Conservation (phyloP, 148 eudicot species). For the Amaranthus palmeri region DNA sequence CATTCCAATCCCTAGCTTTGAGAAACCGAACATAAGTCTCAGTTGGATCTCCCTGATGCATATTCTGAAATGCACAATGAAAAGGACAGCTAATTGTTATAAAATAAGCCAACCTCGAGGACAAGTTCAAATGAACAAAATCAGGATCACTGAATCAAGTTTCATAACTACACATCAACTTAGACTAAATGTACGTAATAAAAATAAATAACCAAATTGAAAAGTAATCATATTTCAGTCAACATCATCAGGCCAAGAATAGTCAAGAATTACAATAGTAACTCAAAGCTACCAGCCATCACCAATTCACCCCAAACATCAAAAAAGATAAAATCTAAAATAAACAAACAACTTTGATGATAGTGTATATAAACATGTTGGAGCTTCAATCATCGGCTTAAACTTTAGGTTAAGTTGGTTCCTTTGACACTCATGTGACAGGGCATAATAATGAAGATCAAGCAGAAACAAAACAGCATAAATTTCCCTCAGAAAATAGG, state of each 20-base stretch:
- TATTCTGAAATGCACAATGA: conserved; percentile 42
- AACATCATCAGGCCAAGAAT: conserved; percentile 2
- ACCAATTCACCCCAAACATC: neutral
- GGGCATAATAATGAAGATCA: neutral
- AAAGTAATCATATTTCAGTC: neutral
- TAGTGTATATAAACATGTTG: no score
- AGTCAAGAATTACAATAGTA: neutral
- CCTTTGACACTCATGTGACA: no score
- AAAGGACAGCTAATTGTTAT: neutral
- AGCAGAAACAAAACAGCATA: neutral
- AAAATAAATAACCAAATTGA: neutral
- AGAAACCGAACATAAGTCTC: conserved; percentile 62
- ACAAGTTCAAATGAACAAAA: neutral
- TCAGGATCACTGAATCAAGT: neutral
- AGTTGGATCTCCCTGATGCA: conserved; percentile 66
- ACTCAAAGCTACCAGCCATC: neutral
- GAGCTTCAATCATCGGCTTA: no score
- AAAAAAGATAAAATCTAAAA: neutral
- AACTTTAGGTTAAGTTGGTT: no score
- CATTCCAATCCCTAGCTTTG: conserved; percentile 85
- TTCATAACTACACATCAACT: neutral
- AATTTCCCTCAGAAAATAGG: neutral
- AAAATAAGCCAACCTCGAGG: neutral
- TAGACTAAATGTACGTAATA: neutral
- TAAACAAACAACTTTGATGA: neutral